Evolutionary conservation across 179 eudicot species (phyloP).

Genomic region (Sideroxylon spinosum): DNA sequence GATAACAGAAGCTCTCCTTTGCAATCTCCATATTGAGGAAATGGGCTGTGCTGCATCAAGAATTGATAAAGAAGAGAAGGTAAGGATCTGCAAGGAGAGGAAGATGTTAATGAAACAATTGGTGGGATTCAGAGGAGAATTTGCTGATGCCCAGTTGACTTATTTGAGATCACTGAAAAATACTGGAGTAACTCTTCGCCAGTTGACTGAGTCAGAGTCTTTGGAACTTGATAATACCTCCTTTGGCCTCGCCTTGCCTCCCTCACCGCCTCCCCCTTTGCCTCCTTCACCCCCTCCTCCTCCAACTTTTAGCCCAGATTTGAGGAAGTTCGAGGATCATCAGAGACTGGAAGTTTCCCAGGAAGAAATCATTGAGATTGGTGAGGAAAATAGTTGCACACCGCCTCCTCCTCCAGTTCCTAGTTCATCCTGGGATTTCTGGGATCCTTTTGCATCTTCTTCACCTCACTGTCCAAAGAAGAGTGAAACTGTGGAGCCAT

Average conservation of each 20-base stretch:
- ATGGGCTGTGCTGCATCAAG: slow-evolving; percentile 76
- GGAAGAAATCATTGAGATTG: slow-evolving; percentile 49
- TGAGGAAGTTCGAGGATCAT: slow-evolving; percentile 28
- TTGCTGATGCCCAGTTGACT: slow-evolving; percentile 55
- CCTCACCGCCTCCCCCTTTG: slow-evolving; percentile 67
- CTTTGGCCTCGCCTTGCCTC: slow-evolving; percentile 30
- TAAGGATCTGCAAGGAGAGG: slow-evolving; percentile 65
- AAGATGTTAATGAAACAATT: slow-evolving; percentile 61
- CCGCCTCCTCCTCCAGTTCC: slow-evolving; percentile 58
- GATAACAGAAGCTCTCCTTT: neutral
- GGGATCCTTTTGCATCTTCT: slow-evolving; percentile 49
- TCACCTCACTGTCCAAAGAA: slow-evolving; percentile 30
- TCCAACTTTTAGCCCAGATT: slow-evolving; percentile 69
- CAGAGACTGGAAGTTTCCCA: slow-evolving; percentile 23
- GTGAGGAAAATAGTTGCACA: slow-evolving; percentile 35
- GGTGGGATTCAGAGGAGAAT: slow-evolving; percentile 54
- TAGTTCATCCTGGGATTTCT: slow-evolving; percentile 42
- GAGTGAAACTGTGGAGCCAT: slow-evolving; percentile 29
- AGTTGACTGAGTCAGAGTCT: slow-evolving; percentile 69
- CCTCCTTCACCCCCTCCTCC: slow-evolving; percentile 83
- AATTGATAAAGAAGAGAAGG: slow-evolving; percentile 64
- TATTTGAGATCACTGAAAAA: slow-evolving; percentile 69
- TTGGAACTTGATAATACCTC: slow-evolving; percentile 45
- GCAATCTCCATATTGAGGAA: slow-evolving; percentile 10
- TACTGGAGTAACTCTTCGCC: slow-evolving; percentile 73